Base-by-base conservation (phyloP, 1,284 basidiomycete species). In the Malassezia brasiliensis region DNA sequence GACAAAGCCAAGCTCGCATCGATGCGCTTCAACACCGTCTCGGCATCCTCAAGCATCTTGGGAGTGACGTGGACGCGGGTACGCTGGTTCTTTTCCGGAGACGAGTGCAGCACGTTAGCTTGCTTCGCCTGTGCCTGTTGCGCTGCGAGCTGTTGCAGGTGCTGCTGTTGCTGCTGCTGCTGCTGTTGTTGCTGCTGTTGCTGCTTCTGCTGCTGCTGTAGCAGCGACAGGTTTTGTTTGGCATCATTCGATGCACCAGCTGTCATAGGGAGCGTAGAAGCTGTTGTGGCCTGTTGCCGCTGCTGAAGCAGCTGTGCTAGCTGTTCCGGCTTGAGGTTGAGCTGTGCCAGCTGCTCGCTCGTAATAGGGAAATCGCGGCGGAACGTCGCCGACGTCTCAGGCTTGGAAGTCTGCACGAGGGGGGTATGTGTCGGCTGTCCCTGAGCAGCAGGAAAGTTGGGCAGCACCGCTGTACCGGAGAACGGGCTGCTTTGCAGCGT, bases 31-130 rank as follows among this genome's bases (percentile, higher is more conserved):
- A 59, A 34, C 30, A 63, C 60, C 8, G 50, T 47, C 17, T 64
- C 60, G 0, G 69, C 66, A 34, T 72, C 62, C 39, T 67, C 64
- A 2, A 72, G 56, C 64, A 66, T 65, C 36, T 69, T 61, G 20
- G 66, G 57, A 12, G 58, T 62, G 6, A 71, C 62, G 2, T 30
- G 20, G 5, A 40, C 19, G 19, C 35, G 47, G 12, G 47, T 9
- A 9, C 25, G 42, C 22, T 45, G 42, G 28, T 30, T 17, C 22
- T 45, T 45, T 2, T 45, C 42, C 22, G 42, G 42, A 15, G 42
- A 45, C 3, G 42, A 12, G 14, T 4, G 10, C n/a, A 7, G 11
- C 10, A n/a, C n/a, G 2, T 17, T 20, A 15, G 45, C n/a, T 34
- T 5, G 28, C 10, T 8, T 17, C 2, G 28, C 12, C 22, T 32